phyloP scores from a whole-genome alignment of 2,329 filamentous ascomycete species.

The Aureobasidium vineae region DNA sequence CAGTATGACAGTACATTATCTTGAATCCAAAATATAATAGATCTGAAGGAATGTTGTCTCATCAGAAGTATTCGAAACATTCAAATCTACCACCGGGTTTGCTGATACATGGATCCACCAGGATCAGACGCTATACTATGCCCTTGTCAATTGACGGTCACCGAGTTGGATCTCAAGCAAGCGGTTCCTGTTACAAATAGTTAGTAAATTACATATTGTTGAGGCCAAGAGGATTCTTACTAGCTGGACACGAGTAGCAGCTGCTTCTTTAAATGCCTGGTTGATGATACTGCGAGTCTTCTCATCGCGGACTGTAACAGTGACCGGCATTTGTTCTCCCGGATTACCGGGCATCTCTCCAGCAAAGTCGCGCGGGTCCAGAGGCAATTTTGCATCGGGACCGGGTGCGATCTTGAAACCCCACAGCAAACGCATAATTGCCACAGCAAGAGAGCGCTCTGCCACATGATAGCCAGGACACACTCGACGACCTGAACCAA shows the following conservation, averaged over 20 bases:
- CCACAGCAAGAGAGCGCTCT: constrained; percentile 41
- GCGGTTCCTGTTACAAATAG: not conserved
- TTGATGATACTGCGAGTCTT: not conserved
- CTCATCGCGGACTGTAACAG: not conserved
- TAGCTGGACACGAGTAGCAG: not conserved
- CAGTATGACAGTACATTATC: not conserved
- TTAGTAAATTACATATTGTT: not conserved
- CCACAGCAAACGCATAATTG: constrained; percentile 40
- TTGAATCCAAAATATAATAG: not conserved
- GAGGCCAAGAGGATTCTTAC: not conserved
- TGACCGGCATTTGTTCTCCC: constrained; percentile 14
- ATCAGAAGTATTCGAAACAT: too few relatives aligned
- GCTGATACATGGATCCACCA: not conserved
- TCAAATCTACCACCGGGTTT: too few relatives aligned
- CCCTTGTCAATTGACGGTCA: not conserved
- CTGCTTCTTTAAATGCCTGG: constrained; percentile 1
- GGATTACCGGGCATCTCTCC: constrained; percentile 21
- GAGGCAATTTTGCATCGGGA: not conserved
- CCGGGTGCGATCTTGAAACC: constrained; percentile 35
- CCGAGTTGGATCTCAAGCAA: not conserved
- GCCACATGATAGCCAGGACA: constrained; percentile 42
- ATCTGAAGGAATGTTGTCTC: too few relatives aligned
- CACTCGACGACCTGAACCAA: constrained; percentile 39
- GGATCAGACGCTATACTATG: not conserved
- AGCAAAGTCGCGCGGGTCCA: not conserved